A percentile compares a stretch with the other conserved stretches of the same genome.
Conservation (phyloP, 2,329 filamentous ascomycete species). For the Ceratocystiopsis brevicomis region DNA sequence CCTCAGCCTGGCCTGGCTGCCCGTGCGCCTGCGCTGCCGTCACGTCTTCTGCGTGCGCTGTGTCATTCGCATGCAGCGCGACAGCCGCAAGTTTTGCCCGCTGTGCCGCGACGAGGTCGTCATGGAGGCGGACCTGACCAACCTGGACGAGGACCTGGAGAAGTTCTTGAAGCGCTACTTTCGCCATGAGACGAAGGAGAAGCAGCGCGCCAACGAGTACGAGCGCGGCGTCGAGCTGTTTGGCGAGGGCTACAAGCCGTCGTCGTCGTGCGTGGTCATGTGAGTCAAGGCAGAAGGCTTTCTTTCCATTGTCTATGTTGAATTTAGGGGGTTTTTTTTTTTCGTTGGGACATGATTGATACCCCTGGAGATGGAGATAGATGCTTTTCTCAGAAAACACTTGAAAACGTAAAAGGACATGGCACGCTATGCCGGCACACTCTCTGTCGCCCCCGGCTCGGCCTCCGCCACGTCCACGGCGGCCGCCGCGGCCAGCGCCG, state of each 20-base stretch:
- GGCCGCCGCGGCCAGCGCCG: conserved; percentile 46
- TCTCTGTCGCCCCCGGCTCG: too few species aligned
- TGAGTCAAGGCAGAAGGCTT: conserved; percentile 12
- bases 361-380: too few species aligned
- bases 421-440: too few species aligned
- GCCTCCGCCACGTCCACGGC: conserved; percentile 1
- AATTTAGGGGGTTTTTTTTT: too few species aligned
- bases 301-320: too few species aligned
- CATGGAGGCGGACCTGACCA: conserved; percentile 48
- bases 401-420: too few species aligned
- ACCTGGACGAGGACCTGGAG: conserved; percentile 49
- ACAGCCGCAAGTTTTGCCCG: conserved; percentile 49
- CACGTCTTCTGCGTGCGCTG: conserved; percentile 76
- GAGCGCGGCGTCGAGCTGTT: conserved; percentile 58
- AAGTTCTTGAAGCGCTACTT: conserved; percentile 61
- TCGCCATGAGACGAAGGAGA: conserved; percentile 47
- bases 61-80: conserved; percentile 59
- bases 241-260: conserved; percentile 42
- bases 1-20: conserved; percentile 60
- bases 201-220: conserved; percentile 51
- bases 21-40: conserved; percentile 54
- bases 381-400: too few species aligned
- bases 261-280: conserved; percentile 42
- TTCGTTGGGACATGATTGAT: too few species aligned
- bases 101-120: conserved; percentile 57